Evolutionary conservation across 257 asterid genomes (phyloP), one percentile per base, ranked within the genome.

Genomic region (Penstemon barbatus): DNA sequence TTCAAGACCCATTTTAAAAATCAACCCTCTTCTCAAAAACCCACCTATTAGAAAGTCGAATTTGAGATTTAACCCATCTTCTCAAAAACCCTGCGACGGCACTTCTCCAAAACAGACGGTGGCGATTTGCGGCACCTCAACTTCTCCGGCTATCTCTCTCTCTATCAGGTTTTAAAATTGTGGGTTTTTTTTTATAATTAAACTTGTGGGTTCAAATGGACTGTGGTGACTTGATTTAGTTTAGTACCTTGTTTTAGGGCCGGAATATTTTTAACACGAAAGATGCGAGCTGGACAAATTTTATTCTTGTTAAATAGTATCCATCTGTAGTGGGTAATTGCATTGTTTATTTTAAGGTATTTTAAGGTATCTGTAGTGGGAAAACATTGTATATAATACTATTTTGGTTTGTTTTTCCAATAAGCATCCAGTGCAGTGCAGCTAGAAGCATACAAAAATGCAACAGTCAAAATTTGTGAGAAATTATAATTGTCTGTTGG

Each of bases 351-450:
- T 5, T 1, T n/a, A 12, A 5, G 6, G 10, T 33, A 37, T 6
- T 8, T 9, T 6, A 3, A 41, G 54, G 18, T 5, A 42, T 42
- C 45, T 43, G 8, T 67, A 8, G 75, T 57, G 62, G 42, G 5
- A 61, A 50, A 25, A 61, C 57, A 25, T 44, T 44, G 65, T 36
- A 15, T 15, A 15, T 15, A 15, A 15, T 15, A 15, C 18, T 15
- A 15, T 15, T 43, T 57, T 44, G 6, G 45, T 7, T 63, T 71
- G 46, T 53, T 63, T 33, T 45, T 37, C 70, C 70, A 52, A 71
- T 44, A 54, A 71, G 75, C 70, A 63, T 71, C 75, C 25, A 68
- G 15, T 40, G 68, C 25, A 68, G 15, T 40, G 68, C 61, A 48
- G 40, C 59, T 38, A 48, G 6, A 69, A 69, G 52, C 48, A 60